Evolutionary conservation across 2,329 filamentous ascomycete genomes (phyloP).

Genomic region (Pseudogymnoascus sp.): DNA sequence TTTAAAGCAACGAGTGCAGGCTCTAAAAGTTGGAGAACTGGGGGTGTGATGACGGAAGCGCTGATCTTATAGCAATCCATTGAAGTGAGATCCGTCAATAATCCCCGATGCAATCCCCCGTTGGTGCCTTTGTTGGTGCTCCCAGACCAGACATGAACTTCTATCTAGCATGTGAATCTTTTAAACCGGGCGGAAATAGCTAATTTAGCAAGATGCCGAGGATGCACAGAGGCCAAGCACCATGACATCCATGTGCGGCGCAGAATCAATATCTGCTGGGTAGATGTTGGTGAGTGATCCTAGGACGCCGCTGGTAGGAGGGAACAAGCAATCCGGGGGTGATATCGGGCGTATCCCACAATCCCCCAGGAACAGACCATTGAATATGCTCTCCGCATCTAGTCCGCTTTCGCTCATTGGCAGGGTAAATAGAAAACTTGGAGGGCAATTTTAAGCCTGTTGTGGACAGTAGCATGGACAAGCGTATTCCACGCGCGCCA

Average conservation of each 20-base stretch:
- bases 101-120: neutral
- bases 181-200: neutral
- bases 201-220: constrained; percentile 2
- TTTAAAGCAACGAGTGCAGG: constrained; percentile 5
- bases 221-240: neutral
- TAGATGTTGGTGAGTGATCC: neutral
- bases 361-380: constrained; percentile 5
- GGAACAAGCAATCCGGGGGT: neutral
- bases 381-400: constrained; percentile 5
- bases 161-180: neutral
- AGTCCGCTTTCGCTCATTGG: neutral
- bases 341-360: neutral
- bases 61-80: constrained; percentile 8
- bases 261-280: neutral
- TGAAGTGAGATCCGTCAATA: neutral
- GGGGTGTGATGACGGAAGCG: neutral
- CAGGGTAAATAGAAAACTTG: neutral
- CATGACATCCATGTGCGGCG: neutral
- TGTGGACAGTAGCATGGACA: neutral
- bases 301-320: neutral
- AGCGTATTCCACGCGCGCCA: neutral
- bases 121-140: neutral
- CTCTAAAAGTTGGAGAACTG: constrained; percentile 1
- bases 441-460: neutral
- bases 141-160: neutral